Conservation (phyloP, 331 rosid genomes). For the Rosa hybrid region DNA sequence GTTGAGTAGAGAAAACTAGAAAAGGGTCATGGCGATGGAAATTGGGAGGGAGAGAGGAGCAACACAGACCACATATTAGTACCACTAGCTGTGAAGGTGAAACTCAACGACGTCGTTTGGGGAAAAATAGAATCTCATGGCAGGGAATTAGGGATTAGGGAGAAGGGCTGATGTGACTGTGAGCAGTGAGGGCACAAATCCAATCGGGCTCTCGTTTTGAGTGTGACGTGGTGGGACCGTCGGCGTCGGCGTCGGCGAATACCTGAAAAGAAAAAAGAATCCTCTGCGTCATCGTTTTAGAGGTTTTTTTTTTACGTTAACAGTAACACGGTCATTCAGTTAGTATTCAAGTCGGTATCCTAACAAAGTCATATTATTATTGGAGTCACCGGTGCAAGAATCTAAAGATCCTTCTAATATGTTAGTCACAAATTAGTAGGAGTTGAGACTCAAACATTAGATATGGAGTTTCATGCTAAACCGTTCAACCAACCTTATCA, state of each 20-base stretch:
- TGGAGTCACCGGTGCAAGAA: no score
- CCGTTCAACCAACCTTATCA: no score
- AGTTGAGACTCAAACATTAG: no score
- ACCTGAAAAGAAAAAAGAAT: background rate
- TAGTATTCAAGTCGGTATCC: no score
- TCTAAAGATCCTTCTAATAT: no score
- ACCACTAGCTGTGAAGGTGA: background rate
- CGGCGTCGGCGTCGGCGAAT: background rate
- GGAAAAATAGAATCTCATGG: background rate
- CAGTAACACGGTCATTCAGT: no score
- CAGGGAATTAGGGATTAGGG: background rate
- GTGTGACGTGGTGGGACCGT: constrained; percentile 21
- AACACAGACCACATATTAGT: background rate
- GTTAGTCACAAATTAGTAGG: no score
- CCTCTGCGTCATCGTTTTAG: constrained; percentile 2
- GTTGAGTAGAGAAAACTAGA: background rate
- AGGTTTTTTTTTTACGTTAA: no score
- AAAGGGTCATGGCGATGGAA: background rate
- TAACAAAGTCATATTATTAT: no score
- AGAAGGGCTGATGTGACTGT: constrained; percentile 15
- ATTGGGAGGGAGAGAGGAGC: background rate
- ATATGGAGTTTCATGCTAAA: no score
- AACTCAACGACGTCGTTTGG: background rate
- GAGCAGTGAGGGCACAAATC: constrained; percentile 30
- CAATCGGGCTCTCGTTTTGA: background rate